phyloP scores from a whole-genome alignment of 306 rosid species.

The Ammopiptanthus mongolicus region DNA sequence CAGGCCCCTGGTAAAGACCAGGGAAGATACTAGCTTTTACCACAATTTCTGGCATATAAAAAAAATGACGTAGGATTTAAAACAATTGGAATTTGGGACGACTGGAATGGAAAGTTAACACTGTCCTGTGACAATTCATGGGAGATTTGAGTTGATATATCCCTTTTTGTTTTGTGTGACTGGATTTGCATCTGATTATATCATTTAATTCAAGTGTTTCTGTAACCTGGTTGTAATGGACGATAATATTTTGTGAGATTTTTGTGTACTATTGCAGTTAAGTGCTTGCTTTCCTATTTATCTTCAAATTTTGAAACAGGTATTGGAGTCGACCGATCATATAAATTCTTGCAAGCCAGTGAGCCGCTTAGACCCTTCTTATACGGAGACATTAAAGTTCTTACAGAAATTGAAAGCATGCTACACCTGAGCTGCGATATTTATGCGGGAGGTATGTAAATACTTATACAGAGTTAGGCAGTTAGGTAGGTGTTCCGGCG shows the following conservation, averaged over 20 bases:
- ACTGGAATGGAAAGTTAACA: neutral
- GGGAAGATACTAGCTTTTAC: neutral
- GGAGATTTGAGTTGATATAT: neutral
- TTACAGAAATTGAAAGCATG: conserved; percentile 62
- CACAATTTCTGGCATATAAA: neutral
- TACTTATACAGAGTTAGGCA: neutral
- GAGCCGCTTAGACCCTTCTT: conserved; percentile 77
- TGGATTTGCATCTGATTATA: neutral
- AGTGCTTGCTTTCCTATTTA: conserved; percentile 8
- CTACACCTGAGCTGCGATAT: conserved; percentile 12
- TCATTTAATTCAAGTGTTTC: neutral
- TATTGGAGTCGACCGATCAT: conserved; percentile 93
- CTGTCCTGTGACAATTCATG: neutral
- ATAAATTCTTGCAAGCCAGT: conserved; percentile 92
- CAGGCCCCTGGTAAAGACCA: too few species aligned
- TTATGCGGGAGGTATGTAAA: neutral
- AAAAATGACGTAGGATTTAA: neutral
- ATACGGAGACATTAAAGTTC: conserved; percentile 67
- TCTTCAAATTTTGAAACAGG: conserved; percentile 45
- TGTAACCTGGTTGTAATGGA: neutral
- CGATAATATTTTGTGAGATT: neutral
- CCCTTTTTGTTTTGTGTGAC: neutral
- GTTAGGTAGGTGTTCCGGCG: conserved; percentile 21
- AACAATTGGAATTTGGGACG: neutral
- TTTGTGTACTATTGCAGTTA: neutral